Evolutionary conservation across 371 early-diverging fungal genomes (phyloP).

Genomic region (Mucor velutinosus): DNA sequence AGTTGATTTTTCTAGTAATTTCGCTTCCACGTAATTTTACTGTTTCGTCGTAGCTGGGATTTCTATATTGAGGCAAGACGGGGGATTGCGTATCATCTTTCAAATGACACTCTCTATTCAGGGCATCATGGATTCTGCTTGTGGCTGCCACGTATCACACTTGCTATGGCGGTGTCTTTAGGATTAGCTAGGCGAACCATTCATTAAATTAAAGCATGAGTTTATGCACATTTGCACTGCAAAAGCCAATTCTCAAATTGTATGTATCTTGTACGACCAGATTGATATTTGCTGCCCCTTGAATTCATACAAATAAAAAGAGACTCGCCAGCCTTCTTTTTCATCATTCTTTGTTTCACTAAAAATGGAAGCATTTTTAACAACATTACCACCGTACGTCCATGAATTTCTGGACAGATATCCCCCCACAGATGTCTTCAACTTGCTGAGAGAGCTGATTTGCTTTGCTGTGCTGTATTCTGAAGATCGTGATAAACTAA

Average conservation of each 20-base stretch:
- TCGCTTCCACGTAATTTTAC: not conserved
- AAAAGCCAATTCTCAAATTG: not conserved
- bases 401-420: constrained; percentile 43
- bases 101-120: too few species aligned
- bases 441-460: constrained; percentile 45
- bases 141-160: too few species aligned
- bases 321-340: not conserved
- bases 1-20: not conserved
- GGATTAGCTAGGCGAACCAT: too few species aligned
- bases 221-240: not conserved
- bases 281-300: not conserved
- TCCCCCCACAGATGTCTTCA: constrained; percentile 49
- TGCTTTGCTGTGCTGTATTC: constrained; percentile 55
- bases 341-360: not conserved
- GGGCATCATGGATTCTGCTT: too few species aligned
- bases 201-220: not conserved
- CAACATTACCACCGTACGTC: constrained; percentile 54
- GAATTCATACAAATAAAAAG: not conserved
- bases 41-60: not conserved
- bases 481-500: constrained; percentile 44
- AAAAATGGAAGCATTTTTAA: constrained; percentile 49
- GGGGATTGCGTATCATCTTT: not conserved
- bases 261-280: not conserved
- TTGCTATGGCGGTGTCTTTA: not conserved
- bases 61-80: not conserved